Conservation (phyloP, 371 early-diverging fungal species). For the Entomophthora muscae region DNA sequence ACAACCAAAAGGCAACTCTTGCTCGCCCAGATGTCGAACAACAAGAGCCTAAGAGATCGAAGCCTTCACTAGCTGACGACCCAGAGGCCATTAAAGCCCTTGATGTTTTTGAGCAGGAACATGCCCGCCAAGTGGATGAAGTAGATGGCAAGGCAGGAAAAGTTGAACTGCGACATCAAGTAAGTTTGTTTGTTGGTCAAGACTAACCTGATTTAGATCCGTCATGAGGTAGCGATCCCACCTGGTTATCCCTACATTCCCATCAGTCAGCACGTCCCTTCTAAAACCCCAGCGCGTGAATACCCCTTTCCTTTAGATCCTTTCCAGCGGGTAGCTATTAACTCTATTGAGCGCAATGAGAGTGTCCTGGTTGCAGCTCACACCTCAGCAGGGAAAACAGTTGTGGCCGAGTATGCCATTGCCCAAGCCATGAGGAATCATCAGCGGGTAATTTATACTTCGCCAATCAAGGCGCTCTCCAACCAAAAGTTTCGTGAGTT, state of each 20-base stretch:
- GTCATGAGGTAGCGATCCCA: slow-evolving; percentile 93
- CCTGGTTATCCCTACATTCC: slow-evolving; percentile 72
- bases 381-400: slow-evolving; percentile 99
- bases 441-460: slow-evolving; percentile 98
- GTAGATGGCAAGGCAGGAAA: slow-evolving; percentile 2
- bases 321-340: slow-evolving; percentile 89
- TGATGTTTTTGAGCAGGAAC: slow-evolving; percentile 3
- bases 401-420: slow-evolving; percentile 99
- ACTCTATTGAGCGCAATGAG: slow-evolving; percentile 88
- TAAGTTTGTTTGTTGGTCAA: not conserved
- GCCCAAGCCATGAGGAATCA: slow-evolving; percentile 83
- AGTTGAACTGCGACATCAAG: slow-evolving; percentile 8
- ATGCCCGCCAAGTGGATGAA: not conserved
- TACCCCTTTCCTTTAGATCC: slow-evolving; percentile 96
- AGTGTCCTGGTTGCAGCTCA: slow-evolving; percentile 98
- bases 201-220: slow-evolving; percentile 25
- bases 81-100: not conserved
- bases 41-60: not conserved
- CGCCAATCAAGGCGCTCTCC: slow-evolving; percentile 97
- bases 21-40: not conserved
- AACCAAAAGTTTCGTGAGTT: slow-evolving; percentile 99
- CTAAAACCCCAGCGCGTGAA: slow-evolving; percentile 61
- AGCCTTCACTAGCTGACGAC: not conserved
- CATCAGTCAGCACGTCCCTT: slow-evolving; percentile 63
- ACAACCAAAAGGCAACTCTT: not conserved